phyloP scores from a whole-genome alignment of 371 early-diverging fungal species.

The Gilbertella persicaria region DNA sequence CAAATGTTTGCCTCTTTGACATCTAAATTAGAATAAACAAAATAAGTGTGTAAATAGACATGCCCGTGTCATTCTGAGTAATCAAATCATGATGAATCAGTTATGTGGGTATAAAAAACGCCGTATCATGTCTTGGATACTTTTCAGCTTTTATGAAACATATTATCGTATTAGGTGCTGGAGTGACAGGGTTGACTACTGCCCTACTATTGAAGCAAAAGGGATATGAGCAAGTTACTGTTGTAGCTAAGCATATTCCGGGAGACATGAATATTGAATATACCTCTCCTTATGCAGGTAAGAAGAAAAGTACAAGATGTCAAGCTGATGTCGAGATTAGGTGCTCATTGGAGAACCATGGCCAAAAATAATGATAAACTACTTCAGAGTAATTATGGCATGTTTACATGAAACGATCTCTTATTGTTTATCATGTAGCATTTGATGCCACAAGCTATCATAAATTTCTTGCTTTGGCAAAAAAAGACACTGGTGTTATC shows the following conservation, averaged over 20 bases:
- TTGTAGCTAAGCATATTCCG: constrained; percentile 62
- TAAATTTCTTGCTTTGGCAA: constrained; percentile 44
- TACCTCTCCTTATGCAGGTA: constrained; percentile 77
- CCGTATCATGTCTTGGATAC: no score
- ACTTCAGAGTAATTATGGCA: constrained; percentile 40
- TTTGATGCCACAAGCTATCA: constrained; percentile 49
- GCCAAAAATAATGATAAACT: constrained; percentile 40
- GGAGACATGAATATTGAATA: constrained; percentile 58
- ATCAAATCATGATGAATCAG: no score
- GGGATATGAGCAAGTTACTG: constrained; percentile 51
- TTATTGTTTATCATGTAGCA: constrained; percentile 24
- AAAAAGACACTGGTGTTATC: constrained; percentile 50
- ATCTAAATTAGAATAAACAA: constrained; percentile 38
- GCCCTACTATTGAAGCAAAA: constrained; percentile 55
- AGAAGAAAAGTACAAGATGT: not conserved
- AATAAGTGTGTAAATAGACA: constrained; percentile 3
- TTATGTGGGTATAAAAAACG: no score
- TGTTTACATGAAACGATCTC: not conserved
- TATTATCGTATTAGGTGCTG: constrained; percentile 73
- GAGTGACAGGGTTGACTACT: constrained; percentile 74
- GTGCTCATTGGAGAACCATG: constrained; percentile 78
- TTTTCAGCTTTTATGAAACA: no score
- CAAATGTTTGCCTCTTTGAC: constrained; percentile 47
- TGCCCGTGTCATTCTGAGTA: not conserved
- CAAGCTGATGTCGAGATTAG: constrained; percentile 10